Percentiles rank a stretch among this genome's conserved stretches.
Evolutionary conservation across 2,329 filamentous ascomycete species (phyloP).

Genomic region (Aspergillus thermomutatus): DNA sequence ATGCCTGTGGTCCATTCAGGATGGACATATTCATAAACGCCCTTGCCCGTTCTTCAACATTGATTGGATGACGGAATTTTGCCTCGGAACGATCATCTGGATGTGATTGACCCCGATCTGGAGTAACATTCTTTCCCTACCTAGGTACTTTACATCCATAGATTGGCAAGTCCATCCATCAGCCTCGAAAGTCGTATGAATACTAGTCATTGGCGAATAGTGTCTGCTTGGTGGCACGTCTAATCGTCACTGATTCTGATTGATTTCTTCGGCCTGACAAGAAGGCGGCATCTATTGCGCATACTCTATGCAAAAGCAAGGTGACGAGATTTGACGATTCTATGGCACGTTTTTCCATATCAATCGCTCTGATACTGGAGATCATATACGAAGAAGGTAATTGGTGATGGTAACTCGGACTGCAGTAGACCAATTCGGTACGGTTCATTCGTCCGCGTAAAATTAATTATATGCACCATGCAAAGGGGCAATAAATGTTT

Average conservation of each 20-base stretch:
- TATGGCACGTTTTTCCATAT: too few relatives aligned
- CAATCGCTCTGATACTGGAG: too few relatives aligned
- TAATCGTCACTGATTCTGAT: too few relatives aligned
- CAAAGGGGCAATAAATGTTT: not conserved
- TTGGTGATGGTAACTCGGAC: too few relatives aligned
- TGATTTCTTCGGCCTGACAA: too few relatives aligned
- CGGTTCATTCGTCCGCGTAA: too few relatives aligned
- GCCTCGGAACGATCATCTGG: not conserved
- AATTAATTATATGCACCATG: not conserved
- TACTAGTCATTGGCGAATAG: not conserved
- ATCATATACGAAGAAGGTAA: too few relatives aligned
- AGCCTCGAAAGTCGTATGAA: not conserved
- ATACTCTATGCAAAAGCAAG: too few relatives aligned
- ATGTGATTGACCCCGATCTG: slow-evolving; percentile 2
- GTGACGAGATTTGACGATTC: too few relatives aligned
- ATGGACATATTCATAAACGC: not conserved
- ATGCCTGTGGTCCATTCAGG: not conserved
- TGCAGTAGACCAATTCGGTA: too few relatives aligned
- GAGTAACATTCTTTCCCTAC: not conserved
- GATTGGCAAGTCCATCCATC: not conserved
- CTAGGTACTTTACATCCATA: too few relatives aligned
- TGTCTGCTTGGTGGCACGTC: not conserved
- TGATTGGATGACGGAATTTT: not conserved
- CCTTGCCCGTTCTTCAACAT: not conserved
- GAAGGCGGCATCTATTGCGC: too few relatives aligned